Percentiles rank a stretch among this genome's conserved stretches.
phyloP scores from a whole-genome alignment of 2,329 filamentous ascomycete species.

The Didymella pomorum region DNA sequence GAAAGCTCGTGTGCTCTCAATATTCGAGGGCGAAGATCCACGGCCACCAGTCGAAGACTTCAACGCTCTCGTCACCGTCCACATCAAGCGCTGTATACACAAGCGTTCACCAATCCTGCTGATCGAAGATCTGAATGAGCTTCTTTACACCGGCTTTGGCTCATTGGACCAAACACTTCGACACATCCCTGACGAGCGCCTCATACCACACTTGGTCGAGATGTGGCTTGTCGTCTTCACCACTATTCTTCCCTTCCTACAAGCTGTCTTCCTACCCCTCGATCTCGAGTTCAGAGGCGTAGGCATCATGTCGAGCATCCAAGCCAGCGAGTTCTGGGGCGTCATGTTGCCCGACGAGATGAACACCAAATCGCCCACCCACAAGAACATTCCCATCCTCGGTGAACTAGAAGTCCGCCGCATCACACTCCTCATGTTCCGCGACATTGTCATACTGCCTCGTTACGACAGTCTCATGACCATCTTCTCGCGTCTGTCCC shows the following conservation, averaged over 20 bases:
- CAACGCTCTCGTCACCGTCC: slow-evolving; percentile 79
- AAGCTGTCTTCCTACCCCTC: slow-evolving; percentile 91
- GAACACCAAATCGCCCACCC: slow-evolving; percentile 55
- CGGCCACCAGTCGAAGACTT: slow-evolving; percentile 84
- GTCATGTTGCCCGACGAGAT: slow-evolving; percentile 63
- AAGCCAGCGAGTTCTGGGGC: slow-evolving; percentile 91
- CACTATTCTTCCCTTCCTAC: slow-evolving; percentile 88
- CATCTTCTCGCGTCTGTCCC: slow-evolving; percentile 86
- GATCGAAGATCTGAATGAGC: slow-evolving; percentile 77
- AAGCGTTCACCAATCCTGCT: slow-evolving; percentile 74
- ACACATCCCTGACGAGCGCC: slow-evolving; percentile 79
- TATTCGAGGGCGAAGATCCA: slow-evolving; percentile 83
- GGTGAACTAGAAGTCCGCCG: slow-evolving; percentile 82
- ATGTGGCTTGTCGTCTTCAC: slow-evolving; percentile 95
- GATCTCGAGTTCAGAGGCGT: slow-evolving; percentile 91
- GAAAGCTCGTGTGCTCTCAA: slow-evolving; percentile 76
- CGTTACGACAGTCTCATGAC: slow-evolving; percentile 88
- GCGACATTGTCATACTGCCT: slow-evolving; percentile 86
- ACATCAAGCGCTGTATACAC: slow-evolving; percentile 80
- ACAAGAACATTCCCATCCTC: slow-evolving; percentile 55
- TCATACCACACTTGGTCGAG: slow-evolving; percentile 91
- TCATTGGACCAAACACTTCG: slow-evolving; percentile 85
- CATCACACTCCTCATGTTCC: slow-evolving; percentile 85
- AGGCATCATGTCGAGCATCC: slow-evolving; percentile 79
- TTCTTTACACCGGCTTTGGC: slow-evolving; percentile 81